Conservation (phyloP, 768 basidiomycete species). For the Leccinum ochraceum region DNA sequence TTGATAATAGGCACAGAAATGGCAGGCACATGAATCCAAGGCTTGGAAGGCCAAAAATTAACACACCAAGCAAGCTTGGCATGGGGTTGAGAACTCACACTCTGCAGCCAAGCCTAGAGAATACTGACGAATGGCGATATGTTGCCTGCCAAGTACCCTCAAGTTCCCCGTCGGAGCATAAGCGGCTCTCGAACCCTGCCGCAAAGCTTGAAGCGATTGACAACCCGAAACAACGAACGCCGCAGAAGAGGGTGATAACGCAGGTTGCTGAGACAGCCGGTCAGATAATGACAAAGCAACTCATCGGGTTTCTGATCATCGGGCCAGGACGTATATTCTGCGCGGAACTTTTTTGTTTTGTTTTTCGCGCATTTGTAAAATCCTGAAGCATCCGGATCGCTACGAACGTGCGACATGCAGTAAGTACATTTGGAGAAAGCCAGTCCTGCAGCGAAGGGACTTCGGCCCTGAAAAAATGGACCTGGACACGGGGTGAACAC, state of each 20-base stretch:
- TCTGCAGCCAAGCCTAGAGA: not conserved
- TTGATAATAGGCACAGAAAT: not conserved
- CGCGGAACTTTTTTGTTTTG: constrained; percentile 2
- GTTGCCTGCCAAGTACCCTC: not conserved
- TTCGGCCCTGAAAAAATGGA: not conserved
- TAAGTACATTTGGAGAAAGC: constrained; percentile 1
- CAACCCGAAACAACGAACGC: not conserved
- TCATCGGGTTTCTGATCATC: not conserved
- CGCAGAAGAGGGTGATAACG: not conserved
- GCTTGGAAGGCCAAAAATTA: constrained; percentile 7
- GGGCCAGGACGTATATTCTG: not conserved
- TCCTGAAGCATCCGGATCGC: not conserved
- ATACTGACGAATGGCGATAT: constrained; percentile 2
- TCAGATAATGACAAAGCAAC: not conserved
- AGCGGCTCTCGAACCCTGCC: constrained; percentile 4
- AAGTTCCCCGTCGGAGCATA: constrained; percentile 7
- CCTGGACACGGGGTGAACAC: not conserved
- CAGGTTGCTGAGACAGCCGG: not conserved
- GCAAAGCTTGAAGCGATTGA: constrained; percentile 9
- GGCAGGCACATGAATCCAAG: not conserved
- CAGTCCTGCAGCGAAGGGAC: not conserved
- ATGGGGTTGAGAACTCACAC: not conserved
- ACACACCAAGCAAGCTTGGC: constrained; percentile 1
- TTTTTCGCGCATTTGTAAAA: not conserved
- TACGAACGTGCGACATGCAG: constrained; percentile 4